phyloP scores from a whole-genome alignment of 805 yeast genomes.

The Candida fluviatilis region DNA sequence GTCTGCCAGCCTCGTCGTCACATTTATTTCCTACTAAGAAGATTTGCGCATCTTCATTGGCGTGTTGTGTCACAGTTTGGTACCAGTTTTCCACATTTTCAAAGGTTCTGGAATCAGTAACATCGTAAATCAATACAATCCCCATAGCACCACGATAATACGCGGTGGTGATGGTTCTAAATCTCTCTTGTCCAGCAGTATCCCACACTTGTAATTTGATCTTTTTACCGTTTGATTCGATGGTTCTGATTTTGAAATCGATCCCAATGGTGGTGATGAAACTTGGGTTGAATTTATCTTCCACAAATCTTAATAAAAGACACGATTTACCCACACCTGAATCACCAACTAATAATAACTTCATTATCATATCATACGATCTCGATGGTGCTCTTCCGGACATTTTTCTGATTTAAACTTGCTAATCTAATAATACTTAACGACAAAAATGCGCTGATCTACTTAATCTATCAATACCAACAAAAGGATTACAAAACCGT shows the following conservation, averaged over 20 bases:
- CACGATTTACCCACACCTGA: conserved; percentile 89
- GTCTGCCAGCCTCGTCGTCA: conserved; percentile 85
- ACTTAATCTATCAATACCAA: not conserved
- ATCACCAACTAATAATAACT: conserved; percentile 89
- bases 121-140: conserved; percentile 78
- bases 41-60: conserved; percentile 92
- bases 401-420: conserved; percentile 23
- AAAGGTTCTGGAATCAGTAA: conserved; percentile 86
- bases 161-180: conserved; percentile 91
- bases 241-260: conserved; percentile 95
- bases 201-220: conserved; percentile 96
- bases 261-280: conserved; percentile 98
- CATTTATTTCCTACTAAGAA: conserved; percentile 94
- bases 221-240: conserved; percentile 87
- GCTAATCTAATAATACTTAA: not conserved
- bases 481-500: not conserved
- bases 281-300: conserved; percentile 93
- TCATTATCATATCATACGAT: conserved; percentile 86
- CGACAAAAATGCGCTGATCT: not conserved
- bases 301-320: conserved; percentile 85
- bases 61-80: conserved; percentile 93
- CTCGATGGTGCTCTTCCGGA: conserved; percentile 63
- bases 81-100: conserved; percentile 93
- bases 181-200: conserved; percentile 96
- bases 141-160: conserved; percentile 91